Base-by-base conservation (phyloP, 345 rosid species). In the Adansonia digitata region DNA sequence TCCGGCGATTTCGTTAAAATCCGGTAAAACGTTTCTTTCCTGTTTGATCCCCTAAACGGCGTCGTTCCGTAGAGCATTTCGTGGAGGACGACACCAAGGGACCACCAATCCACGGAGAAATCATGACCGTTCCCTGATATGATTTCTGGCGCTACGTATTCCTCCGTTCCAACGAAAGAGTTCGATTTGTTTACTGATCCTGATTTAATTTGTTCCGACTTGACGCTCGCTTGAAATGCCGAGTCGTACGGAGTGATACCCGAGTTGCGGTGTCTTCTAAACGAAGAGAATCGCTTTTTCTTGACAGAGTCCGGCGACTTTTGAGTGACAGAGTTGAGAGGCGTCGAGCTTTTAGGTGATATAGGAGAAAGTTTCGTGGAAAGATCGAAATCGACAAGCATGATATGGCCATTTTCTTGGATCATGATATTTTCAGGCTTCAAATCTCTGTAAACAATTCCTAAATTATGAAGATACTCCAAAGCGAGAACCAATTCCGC, bases 341-440 rank as follows among this genome's bases (percentile, higher is more conserved):
- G 12, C 61, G 85, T 81, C 0, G 88, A 69, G 1, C 78, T 31
- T n/a, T 40, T 71, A 8, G 84, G 76, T 6, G 87, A 75, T 74
- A 71, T 83, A 0, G 90, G 81, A 34, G 89, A 14, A 3, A 94
- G 93, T 40, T 87, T 86, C 6, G 89, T 87, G 37, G 98, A 94
- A 74, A 94, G 96, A 75, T 94, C 98, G 80, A 92, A 94, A 83
- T 94, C 98, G 8, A 94, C 94, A 7, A 94, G 88, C 98, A 94
- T 94, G 71, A 94, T 73, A 78, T 94, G 98, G 70, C 98, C 97
- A 57, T 81, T 84, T 59, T 87, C 93, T 66, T 92, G 98, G 55
- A 94, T 86, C 91, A 92, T 79, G 12, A 94, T 81, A 74, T 94
- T 94, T 29, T 94, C 97, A 5, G 97, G 98, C 77, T 94, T 94